Percentiles rank a stretch among this genome's conserved stretches.
Conservation (phyloP, 768 basidiomycete species). For the Leccinum sublutescens region DNA sequence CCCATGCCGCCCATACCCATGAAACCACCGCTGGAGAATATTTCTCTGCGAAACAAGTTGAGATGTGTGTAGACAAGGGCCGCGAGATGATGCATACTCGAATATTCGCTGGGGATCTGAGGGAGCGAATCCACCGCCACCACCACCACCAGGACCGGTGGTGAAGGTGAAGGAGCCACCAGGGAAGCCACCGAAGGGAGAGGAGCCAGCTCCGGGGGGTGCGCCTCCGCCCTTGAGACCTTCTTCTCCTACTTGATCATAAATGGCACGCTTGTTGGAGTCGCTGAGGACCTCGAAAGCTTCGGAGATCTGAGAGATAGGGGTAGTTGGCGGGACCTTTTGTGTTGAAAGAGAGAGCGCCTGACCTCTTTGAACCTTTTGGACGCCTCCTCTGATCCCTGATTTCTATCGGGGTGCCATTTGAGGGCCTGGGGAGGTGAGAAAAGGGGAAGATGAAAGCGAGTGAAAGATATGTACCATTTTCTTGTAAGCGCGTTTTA, state of each 20-base stretch:
- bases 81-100: conserved; percentile 52
- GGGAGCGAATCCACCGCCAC: conserved; percentile 64
- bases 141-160: conserved; percentile 42
- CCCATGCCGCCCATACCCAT: conserved; percentile 42
- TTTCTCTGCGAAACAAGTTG: conserved; percentile 42
- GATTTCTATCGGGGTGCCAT: conserved; percentile 94
- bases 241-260: conserved; percentile 95
- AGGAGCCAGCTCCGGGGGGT: conserved; percentile 50
- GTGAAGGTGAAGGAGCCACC: conserved; percentile 60
- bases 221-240: conserved; percentile 75
- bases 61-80: background rate
- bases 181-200: conserved; percentile 46
- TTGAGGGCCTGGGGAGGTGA: conserved; percentile 63
- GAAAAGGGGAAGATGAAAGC: conserved; percentile 2
- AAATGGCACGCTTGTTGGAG: conserved; percentile 77
- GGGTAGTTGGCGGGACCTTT: background rate
- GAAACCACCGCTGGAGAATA: conserved; percentile 47
- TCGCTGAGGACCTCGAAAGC: conserved; percentile 95
- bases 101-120: conserved; percentile 87
- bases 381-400: conserved; percentile 79
- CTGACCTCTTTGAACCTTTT: conserved; percentile 89
- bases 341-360: background rate
- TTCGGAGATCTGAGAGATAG: conserved; percentile 69
- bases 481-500: conserved; percentile 96
- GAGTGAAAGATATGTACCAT: conserved; percentile 50